Conservation (phyloP, 306 rosid genomes). For the Hylodesmum podocarpum region DNA sequence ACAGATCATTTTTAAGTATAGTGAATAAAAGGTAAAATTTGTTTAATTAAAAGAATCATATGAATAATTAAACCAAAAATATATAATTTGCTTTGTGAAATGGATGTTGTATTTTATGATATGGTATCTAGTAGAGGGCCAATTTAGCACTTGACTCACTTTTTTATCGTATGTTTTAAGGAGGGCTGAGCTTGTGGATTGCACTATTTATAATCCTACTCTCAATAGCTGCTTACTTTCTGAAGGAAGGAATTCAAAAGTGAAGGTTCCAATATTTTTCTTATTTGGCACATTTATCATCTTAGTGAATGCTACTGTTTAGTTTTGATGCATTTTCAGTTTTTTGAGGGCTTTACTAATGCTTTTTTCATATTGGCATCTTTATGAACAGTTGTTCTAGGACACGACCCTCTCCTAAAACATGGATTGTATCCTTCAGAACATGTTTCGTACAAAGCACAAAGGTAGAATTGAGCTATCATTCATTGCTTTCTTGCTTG, state of each 20-base stretch:
- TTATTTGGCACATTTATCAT: constrained; percentile 2
- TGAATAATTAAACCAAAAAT: no score
- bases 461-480: background rate
- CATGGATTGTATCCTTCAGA: background rate
- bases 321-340: constrained; percentile 18
- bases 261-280: constrained; percentile 18
- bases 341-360: constrained; percentile 17
- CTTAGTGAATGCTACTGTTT: background rate
- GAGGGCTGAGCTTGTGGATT: constrained; percentile 70
- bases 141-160: constrained; percentile 5
- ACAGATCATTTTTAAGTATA: no score
- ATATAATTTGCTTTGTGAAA: constrained; percentile 2
- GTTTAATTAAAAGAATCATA: no score
- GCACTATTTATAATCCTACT: constrained; percentile 57
- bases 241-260: constrained; percentile 38
- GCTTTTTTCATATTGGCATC: background rate
- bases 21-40: no score
- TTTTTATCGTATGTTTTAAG: constrained; percentile 34
- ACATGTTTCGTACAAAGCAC: constrained; percentile 1
- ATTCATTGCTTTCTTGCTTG: background rate
- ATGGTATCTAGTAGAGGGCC: background rate
- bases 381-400: background rate
- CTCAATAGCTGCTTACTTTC: constrained; percentile 63
- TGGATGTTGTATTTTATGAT: background rate
- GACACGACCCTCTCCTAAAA: constrained; percentile 17